Percentiles rank a stretch among this genome's conserved stretches.
phyloP scores from a whole-genome alignment of 2,329 filamentous ascomycete genomes.

The Gaeumannomyces sp. region DNA sequence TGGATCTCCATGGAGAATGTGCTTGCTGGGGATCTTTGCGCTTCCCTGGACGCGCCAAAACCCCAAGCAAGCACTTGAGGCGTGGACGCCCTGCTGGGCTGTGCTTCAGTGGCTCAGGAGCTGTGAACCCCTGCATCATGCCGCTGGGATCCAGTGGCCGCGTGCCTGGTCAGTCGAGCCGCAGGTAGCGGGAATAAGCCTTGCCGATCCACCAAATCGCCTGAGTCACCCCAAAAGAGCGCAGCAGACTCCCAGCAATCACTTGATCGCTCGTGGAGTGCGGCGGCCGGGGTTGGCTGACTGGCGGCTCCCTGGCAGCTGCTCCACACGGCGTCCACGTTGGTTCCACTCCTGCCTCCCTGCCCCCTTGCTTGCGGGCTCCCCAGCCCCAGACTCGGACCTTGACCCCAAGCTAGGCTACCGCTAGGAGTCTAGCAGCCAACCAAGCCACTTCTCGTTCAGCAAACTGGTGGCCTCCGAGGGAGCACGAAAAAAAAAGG shows the following conservation, averaged over 20 bases:
- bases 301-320: not conserved
- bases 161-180: not conserved
- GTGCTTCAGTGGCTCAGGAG: not conserved
- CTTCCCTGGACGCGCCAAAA: not conserved
- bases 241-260: not conserved
- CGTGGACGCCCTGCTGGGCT: not conserved
- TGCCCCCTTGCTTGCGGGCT: not conserved
- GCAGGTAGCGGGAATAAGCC: not conserved
- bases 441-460: not conserved
- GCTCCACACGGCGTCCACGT: not conserved
- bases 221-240: not conserved
- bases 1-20: not conserved
- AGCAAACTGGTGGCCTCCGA: not conserved
- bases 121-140: too few relatives aligned
- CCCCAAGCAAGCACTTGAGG: not conserved
- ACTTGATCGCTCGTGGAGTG: not conserved
- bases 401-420: not conserved
- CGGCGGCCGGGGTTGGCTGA: too few relatives aligned
- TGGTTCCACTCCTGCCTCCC: not conserved
- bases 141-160: not conserved
- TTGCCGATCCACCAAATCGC: not conserved
- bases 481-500: not conserved
- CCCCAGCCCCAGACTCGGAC: not conserved
- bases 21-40: too few relatives aligned
- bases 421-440: not conserved